Evolutionary conservation across 1,139 yeast genomes (phyloP).

Genomic region (Suhomyces coccinellae): DNA sequence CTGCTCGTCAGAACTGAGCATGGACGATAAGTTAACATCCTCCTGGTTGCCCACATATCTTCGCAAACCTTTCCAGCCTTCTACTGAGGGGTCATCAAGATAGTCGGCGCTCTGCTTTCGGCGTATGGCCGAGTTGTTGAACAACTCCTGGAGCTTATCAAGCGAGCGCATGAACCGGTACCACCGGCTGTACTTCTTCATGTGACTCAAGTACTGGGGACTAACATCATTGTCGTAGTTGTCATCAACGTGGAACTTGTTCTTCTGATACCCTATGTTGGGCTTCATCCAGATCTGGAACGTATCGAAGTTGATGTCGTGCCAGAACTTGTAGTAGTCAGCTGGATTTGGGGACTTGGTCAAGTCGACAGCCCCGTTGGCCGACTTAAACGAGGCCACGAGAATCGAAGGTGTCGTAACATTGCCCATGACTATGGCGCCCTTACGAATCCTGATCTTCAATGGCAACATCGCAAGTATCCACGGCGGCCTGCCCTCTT

Average conservation of each 20-base stretch:
- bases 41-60: constrained; percentile 42
- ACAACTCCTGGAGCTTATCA: constrained; percentile 8
- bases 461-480: constrained; percentile 56
- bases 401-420: constrained; percentile 70
- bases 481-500: constrained; percentile 1
- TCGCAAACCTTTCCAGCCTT: constrained; percentile 44
- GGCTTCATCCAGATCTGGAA: constrained; percentile 65
- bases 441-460: constrained; percentile 57
- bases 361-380: constrained; percentile 63
- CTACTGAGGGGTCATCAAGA: constrained; percentile 4
- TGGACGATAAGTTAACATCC: constrained; percentile 34
- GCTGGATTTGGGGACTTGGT: constrained; percentile 45
- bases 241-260: constrained; percentile 12
- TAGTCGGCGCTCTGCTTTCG: not conserved
- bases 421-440: constrained; percentile 80
- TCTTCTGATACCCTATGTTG: constrained; percentile 56
- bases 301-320: constrained; percentile 46
- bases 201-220: constrained; percentile 14
- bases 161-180: constrained; percentile 26
- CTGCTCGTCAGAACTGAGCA: constrained; percentile 50
- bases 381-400: constrained; percentile 58
- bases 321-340: constrained; percentile 55
- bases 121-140: constrained; percentile 2
- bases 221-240: not conserved
- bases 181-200: constrained; percentile 25